Conservation (phyloP, 2,329 filamentous ascomycete species). For the Hymenoscyphus repandus region DNA sequence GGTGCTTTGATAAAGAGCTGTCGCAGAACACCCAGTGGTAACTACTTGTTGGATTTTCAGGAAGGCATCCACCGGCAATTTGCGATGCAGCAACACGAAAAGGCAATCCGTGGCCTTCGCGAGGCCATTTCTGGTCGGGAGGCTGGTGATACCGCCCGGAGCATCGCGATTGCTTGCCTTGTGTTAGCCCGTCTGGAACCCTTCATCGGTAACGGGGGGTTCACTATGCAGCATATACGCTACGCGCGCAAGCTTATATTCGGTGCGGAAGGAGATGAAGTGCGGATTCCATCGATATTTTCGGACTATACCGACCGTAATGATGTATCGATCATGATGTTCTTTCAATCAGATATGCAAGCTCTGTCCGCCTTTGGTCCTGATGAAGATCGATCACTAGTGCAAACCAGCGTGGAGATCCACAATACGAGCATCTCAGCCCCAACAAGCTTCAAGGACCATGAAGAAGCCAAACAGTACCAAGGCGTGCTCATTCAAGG, state of each 20-base stretch:
- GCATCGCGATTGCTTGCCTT: constrained; percentile 20
- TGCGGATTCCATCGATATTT: constrained; percentile 14
- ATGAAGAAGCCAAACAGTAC: constrained; percentile 24
- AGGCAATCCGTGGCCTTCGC: constrained; percentile 22
- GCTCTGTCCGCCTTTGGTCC: constrained; percentile 16
- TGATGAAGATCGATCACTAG: constrained; percentile 57
- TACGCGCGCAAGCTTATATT: constrained; percentile 25
- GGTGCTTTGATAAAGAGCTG: constrained; percentile 20
- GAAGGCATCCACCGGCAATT: constrained; percentile 20
- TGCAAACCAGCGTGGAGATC: constrained; percentile 57
- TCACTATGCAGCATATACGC: constrained; percentile 52
- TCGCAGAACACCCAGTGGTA: constrained; percentile 7
- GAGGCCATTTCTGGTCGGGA: constrained; percentile 12
- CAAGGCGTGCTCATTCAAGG: constrained; percentile 32
- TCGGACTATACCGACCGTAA: constrained; percentile 35
- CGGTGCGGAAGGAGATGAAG: neutral
- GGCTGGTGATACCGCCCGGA: constrained; percentile 2
- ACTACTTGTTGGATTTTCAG: constrained; percentile 16
- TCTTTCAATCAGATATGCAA: constrained; percentile 53
- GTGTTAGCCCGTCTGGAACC: constrained; percentile 24
- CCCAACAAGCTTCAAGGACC: constrained; percentile 36
- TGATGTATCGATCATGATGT: constrained; percentile 55
- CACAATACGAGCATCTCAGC: constrained; percentile 45
- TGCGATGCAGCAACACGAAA: constrained; percentile 24
- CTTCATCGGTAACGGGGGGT: constrained; percentile 40